These are phyloP conservation scores for Aureobasidium sp. DNA, from an alignment of 2,329 filamentous ascomycete species.

Conservation along the genomic window DNA sequence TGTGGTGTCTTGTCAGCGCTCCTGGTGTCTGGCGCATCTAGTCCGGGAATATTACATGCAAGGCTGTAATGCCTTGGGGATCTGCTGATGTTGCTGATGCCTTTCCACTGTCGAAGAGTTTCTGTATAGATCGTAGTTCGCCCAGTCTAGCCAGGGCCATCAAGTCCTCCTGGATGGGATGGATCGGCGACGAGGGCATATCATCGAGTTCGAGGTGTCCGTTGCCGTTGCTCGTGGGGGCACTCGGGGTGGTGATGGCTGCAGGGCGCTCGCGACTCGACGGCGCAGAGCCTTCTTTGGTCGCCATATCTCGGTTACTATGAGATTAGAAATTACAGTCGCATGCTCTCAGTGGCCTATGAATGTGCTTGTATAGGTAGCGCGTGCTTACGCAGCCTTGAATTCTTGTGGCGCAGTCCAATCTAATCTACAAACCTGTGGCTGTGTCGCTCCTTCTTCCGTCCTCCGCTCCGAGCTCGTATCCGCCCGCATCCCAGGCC, in stretches of 20 bases:
- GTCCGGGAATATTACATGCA: conserved; percentile 60
- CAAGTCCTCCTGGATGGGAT: conserved; percentile 66
- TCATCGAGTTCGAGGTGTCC: conserved; percentile 25
- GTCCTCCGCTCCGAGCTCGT: neutral
- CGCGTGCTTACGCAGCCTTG: conserved; percentile 5
- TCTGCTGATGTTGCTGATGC: conserved; percentile 78
- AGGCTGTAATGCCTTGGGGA: conserved; percentile 86
- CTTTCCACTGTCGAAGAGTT: conserved; percentile 75
- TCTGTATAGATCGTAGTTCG: conserved; percentile 79
- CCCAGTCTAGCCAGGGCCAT: conserved; percentile 92
- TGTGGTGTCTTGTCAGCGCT: conserved; percentile 34
- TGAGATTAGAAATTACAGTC: neutral
- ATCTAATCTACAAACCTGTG: neutral
- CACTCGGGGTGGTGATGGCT: neutral
- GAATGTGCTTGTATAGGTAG: neutral
- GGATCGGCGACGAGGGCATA: conserved; percentile 28
- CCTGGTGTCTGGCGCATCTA: neutral
- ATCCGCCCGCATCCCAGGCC: neutral
- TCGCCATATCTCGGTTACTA: conserved; percentile 1
- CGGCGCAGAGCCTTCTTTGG: conserved; percentile 1
- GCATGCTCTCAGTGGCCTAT: neutral
- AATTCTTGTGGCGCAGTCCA: neutral
- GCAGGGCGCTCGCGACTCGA: neutral
- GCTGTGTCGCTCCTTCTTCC: neutral
- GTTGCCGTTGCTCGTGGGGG: neutral